Evolutionary conservation across 441 rosid genomes (phyloP).

Genomic region (Adansonia rubrostipa): DNA sequence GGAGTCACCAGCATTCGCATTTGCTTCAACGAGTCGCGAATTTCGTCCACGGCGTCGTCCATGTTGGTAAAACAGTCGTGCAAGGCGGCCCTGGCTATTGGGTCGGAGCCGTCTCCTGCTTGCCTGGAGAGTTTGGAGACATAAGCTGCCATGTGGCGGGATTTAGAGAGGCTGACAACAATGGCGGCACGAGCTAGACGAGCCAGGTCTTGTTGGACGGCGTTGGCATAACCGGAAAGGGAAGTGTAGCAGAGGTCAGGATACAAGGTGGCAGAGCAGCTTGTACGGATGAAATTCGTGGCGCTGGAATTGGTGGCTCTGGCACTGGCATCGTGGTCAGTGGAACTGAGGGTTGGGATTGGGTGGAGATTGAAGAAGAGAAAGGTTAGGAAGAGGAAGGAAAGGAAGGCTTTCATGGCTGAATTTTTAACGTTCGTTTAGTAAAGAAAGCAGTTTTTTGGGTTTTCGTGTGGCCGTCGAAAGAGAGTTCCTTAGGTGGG

Average conservation of each 20-base stretch:
- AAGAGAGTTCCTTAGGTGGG: background rate
- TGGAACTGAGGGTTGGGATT: constrained; percentile 33
- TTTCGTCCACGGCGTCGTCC: constrained; percentile 79
- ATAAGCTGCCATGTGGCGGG: constrained; percentile 51
- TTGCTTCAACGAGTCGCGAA: constrained; percentile 76
- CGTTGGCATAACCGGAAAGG: constrained; percentile 56
- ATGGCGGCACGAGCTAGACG: constrained; percentile 71
- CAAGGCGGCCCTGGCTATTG: constrained; percentile 57
- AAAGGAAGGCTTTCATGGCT: constrained; percentile 32
- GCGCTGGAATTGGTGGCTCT: constrained; percentile 28
- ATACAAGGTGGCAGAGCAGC: constrained; percentile 80
- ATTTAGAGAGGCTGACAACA: constrained; percentile 53
- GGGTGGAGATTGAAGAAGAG: constrained; percentile 38
- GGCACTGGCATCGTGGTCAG: constrained; percentile 11
- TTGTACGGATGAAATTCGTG: constrained; percentile 66
- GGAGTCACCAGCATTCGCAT: constrained; percentile 56
- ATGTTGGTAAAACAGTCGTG: constrained; percentile 83
- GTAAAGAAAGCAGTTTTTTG: constrained; percentile 6
- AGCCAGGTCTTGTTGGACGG: constrained; percentile 53
- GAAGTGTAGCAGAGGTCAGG: constrained; percentile 77
- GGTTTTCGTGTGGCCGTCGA: constrained; percentile 18
- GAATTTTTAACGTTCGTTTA: background rate
- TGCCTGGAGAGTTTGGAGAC: constrained; percentile 62
- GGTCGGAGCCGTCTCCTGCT: constrained; percentile 58
- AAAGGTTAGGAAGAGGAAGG: constrained; percentile 32